Evolutionary conservation across 2,329 filamentous ascomycete species (phyloP).

Genomic region (Mycogone perniciosa): DNA sequence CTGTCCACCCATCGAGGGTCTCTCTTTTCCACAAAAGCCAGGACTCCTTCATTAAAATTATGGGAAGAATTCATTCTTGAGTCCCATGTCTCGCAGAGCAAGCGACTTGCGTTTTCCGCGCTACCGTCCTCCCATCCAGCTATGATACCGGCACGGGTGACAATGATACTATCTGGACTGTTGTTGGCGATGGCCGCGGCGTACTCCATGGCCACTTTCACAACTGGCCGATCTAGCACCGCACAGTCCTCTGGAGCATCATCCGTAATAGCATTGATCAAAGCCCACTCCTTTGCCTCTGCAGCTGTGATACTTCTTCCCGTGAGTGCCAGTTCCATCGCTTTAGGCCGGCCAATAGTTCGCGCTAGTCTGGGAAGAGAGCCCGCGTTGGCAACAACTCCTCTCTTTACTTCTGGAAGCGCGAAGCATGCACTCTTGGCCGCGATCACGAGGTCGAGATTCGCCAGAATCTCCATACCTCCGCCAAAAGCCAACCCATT

Average conservation of each 20-base stretch:
- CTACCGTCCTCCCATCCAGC: slow-evolving; percentile 1
- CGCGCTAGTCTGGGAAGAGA: slow-evolving; percentile 45
- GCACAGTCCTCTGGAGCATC: slow-evolving; percentile 15
- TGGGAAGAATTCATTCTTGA: background rate
- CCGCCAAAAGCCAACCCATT: slow-evolving; percentile 53
- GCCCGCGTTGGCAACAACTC: slow-evolving; percentile 47
- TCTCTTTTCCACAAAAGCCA: slow-evolving; percentile 4
- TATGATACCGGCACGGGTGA: background rate
- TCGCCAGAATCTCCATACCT: slow-evolving; percentile 50
- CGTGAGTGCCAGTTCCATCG: slow-evolving; percentile 44
- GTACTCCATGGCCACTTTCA: slow-evolving; percentile 30
- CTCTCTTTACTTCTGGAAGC: slow-evolving; percentile 48
- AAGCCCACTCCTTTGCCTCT: slow-evolving; percentile 19
- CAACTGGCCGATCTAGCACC: slow-evolving; percentile 13
- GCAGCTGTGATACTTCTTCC: slow-evolving; percentile 38
- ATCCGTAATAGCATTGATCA: slow-evolving; percentile 22
- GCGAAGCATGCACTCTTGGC: slow-evolving; percentile 44
- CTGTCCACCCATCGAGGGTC: background rate
- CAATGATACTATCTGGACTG: slow-evolving; percentile 6
- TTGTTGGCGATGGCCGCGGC: slow-evolving; percentile 29
- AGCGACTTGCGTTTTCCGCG: slow-evolving; percentile 1
- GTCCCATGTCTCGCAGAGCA: slow-evolving; percentile 1
- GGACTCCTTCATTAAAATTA: slow-evolving; percentile 2
- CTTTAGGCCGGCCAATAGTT: slow-evolving; percentile 38
- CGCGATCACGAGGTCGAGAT: slow-evolving; percentile 46